A percentile compares a stretch with the other conserved stretches of the same genome.
Conservation (phyloP, 305 asterid species). For the Solanum hybrid region DNA sequence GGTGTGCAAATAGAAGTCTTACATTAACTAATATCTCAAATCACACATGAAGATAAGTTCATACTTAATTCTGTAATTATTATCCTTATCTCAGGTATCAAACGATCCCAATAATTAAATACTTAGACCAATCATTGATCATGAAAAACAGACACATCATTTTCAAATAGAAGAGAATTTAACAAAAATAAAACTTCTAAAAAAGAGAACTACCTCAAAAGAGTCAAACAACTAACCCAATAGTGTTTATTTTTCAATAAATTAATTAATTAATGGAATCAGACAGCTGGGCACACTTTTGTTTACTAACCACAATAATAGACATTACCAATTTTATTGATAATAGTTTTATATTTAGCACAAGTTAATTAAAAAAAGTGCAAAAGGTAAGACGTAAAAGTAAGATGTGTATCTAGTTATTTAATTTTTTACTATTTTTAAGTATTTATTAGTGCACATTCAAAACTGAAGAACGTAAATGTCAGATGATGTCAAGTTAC, state of each 20-base stretch:
- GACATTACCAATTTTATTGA: not conserved
- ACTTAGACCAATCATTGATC: not conserved
- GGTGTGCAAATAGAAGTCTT: not conserved
- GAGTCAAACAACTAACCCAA: not conserved
- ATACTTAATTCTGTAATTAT: not conserved
- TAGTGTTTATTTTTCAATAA: not conserved
- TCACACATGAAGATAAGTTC: not conserved
- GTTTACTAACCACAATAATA: not conserved
- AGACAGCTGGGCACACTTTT: not conserved
- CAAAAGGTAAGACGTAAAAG: no score
- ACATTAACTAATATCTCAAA: not conserved
- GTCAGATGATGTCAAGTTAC: no score
- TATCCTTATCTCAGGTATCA: not conserved
- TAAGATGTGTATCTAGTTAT: no score
- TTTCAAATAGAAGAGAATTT: not conserved
- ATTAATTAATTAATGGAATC: not conserved
- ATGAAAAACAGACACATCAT: not conserved
- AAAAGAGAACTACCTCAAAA: not conserved
- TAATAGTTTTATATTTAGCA: no score
- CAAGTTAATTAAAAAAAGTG: no score
- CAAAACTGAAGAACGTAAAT: no score
- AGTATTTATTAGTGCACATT: no score
- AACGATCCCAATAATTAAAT: not conserved
- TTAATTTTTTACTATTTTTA: no score
- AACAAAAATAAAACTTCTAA: not conserved